phyloP scores from a whole-genome alignment of 768 basidiomycete species.

The Amanita subjunquillea region DNA sequence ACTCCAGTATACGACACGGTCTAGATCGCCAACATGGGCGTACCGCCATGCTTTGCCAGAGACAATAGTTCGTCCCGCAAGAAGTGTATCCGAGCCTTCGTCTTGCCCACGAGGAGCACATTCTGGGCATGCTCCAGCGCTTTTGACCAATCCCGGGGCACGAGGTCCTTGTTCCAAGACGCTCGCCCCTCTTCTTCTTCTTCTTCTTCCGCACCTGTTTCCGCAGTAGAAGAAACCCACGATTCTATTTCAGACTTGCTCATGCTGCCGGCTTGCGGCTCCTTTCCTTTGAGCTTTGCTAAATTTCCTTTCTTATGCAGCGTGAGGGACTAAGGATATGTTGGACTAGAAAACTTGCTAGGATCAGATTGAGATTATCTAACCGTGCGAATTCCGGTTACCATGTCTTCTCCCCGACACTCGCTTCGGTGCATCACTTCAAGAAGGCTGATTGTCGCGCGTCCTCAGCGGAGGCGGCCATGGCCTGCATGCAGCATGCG shows the following conservation, averaged over 20 bases:
- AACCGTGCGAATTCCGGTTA: conserved; percentile 5
- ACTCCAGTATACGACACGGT: background rate
- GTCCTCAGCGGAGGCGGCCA: background rate
- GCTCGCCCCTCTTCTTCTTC: conserved; percentile 15
- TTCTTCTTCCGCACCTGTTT: conserved; percentile 19
- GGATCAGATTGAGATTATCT: conserved; percentile 3
- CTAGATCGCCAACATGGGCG: background rate
- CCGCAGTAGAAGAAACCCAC: conserved; percentile 46
- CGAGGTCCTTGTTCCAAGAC: conserved; percentile 2
- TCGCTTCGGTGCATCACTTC: background rate
- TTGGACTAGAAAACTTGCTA: background rate
- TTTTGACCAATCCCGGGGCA: conserved; percentile 4
- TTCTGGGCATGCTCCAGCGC: background rate
- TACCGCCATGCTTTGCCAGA: conserved; percentile 4
- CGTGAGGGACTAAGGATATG: conserved; percentile 11
- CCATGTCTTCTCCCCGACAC: background rate
- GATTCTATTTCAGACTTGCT: conserved; percentile 49
- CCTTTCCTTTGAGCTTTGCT: conserved; percentile 40
- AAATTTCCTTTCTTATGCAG: conserved; percentile 29
- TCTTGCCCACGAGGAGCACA: conserved; percentile 3
- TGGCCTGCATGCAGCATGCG: background rate
- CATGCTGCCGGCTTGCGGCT: conserved; percentile 26
- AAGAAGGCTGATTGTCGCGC: background rate
- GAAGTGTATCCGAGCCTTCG: conserved; percentile 2
- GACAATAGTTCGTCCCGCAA: background rate